Base-by-base conservation (phyloP, 2,329 filamentous ascomycete genomes). In the Cladorrhinum sp. region DNA sequence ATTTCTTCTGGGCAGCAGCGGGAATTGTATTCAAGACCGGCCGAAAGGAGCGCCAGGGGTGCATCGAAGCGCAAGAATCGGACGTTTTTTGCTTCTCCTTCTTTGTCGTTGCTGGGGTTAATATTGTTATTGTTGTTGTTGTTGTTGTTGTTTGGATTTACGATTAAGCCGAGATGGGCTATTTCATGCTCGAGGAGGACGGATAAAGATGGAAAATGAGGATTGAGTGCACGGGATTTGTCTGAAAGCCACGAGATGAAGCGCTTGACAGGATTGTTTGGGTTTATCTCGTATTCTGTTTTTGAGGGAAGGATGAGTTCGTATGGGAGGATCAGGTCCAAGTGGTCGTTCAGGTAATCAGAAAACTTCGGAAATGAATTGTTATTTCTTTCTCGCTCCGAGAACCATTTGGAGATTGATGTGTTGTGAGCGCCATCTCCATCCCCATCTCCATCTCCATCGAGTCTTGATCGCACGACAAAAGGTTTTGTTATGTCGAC, bases 21-120 rank as follows among this genome's bases (percentile, higher is more conserved):
- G 22, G 57, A 32, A 60, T 84, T 85, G 71, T 79, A 85, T 54
- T 77, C 70, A n/a, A 78, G 66, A 6, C 79, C 81, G 52, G 85
- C 80, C 16, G 88, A 74, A 51, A 96, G 84, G 32, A 93, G 79
- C 38, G 77, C 77, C 0, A 96, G 75, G 0, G 87, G 84, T 1
- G 85, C 85, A 24, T 83, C 70, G 50, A 90, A 78, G 54, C 81
- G 81, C 25, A 80, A 69, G 86, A 91, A 27, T 67, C 73, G 54
- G 12, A 41, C 10, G n/a, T 22, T 10, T n/a, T n/a, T n/a, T n/a
- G n/a, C n/a, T n/a, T n/a, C n/a, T n/a, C n/a, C n/a, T n/a, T n/a
- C n/a, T n/a, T n/a, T n/a, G n/a, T n/a, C n/a, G n/a, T n/a, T n/a
- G n/a, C n/a, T n/a, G n/a, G n/a, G n/a, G n/a, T n/a, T n/a, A n/a